A percentile compares a stretch with the other conserved stretches of the same genome.
phyloP scores from a whole-genome alignment of 2,329 filamentous ascomycete species.

The Cercospora zeae-maydis region DNA sequence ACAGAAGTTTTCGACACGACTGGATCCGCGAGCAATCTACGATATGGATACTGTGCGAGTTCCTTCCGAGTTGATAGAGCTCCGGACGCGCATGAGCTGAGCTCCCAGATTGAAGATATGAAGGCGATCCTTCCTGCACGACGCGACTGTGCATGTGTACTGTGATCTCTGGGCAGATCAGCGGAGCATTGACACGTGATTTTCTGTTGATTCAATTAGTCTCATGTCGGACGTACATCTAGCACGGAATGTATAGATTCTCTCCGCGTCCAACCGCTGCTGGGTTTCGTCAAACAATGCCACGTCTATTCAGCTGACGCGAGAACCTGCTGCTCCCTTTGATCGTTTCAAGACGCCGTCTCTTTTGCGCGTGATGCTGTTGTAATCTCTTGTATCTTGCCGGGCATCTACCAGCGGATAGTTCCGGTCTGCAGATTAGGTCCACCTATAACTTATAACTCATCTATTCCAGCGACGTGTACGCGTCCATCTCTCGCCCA shows the following conservation, averaged over 20 bases:
- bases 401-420: not conserved
- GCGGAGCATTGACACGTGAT: not conserved
- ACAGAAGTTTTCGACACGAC: not conserved
- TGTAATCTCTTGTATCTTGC: not conserved
- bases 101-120: not conserved
- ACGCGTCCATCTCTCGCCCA: slow-evolving; percentile 58
- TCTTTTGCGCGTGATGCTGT: not conserved
- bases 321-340: not conserved
- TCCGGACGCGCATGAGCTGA: not conserved
- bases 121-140: not conserved
- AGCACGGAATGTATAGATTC: not conserved
- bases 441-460: not conserved
- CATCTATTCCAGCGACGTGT: slow-evolving; percentile 63
- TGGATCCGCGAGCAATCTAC: not conserved
- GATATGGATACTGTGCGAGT: not conserved
- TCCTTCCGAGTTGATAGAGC: not conserved
- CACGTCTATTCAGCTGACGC: not conserved
- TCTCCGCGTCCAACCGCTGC: not conserved
- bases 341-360: not conserved
- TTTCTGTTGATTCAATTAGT: not conserved
- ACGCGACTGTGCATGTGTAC: not conserved
- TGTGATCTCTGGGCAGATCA: not conserved
- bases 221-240: not conserved
- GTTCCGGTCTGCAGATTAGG: not conserved
- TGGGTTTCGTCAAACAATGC: not conserved